Base-by-base conservation (phyloP, 2,329 filamentous ascomycete genomes). In the Alternaria alternata region DNA sequence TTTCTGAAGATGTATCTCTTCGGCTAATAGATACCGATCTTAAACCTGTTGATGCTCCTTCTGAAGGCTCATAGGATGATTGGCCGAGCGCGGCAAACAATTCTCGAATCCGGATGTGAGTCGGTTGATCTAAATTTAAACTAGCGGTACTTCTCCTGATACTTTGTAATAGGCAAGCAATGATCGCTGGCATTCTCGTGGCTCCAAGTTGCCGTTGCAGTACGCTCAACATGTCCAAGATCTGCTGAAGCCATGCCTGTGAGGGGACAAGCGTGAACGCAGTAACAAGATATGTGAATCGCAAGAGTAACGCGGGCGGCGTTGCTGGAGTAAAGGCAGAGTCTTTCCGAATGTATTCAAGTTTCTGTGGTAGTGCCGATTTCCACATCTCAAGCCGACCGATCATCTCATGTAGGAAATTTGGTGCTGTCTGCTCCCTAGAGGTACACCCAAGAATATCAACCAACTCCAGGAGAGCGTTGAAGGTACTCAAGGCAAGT, bases 401-500 rank as follows among this genome's bases (percentile, higher is more conserved):
- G 53, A 79, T 75, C 39, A 76, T 75, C 41, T 76, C 78, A 16
- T 78, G 62, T 30, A 76, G 72, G 26, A 70, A 71, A 14, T 68
- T 69, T 14, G 54, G 69, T 61, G 63, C 53, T 65, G 58, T 54
- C 47, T 67, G 49, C 54, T 68, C 39, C 32, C 46, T 57, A 26
- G 53, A 49, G 14, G 61, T 60, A 18, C 59, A 48, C 16, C 64
- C 64, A 1, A 75, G 57, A 26, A 76, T 66, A 30, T 70, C 68
- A 6, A 71, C 53, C n/a, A 76, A 30, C n/a, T 71, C 65, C 0
- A 84, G 68, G 9, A 87, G 74, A 28, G 79, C 77, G 63, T 87
- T 87, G 70, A 87, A 86, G 7, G 81, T 84, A 67, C 84, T 87
- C 28, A 84, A 69, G 2, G 80, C 78, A 42, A 82, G 79, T 14